phyloP scores from a whole-genome alignment of 495 filamentous ascomycete genomes.

The Penicillium ochrochloron region DNA sequence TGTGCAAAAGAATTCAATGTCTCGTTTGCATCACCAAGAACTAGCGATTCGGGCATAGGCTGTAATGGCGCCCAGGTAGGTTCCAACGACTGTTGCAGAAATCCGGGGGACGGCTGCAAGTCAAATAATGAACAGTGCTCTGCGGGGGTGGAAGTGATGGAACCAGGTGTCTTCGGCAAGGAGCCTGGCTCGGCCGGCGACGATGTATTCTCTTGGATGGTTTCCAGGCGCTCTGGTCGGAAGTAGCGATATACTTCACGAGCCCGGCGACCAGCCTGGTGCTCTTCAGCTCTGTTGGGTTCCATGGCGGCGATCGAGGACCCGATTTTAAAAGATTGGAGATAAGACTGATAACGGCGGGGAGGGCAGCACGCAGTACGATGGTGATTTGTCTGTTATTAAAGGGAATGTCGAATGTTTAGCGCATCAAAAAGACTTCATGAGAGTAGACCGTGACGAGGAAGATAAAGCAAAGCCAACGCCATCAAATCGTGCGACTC shows the following conservation, averaged over 20 bases:
- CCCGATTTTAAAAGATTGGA: not conserved
- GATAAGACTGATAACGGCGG: not conserved
- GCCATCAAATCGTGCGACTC: too few relatives aligned
- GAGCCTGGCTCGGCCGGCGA: not conserved
- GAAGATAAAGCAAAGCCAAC: too few relatives aligned
- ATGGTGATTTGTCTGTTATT: too few relatives aligned
- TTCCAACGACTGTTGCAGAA: conserved; percentile 16
- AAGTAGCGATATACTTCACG: conserved; percentile 55
- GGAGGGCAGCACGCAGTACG: too few relatives aligned
- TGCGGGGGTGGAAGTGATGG: not conserved
- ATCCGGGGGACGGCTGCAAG: conserved; percentile 18
- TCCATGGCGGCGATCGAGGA: not conserved
- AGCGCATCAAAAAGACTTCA: too few relatives aligned
- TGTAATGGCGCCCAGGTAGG: conserved; percentile 3
- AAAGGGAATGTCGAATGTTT: too few relatives aligned
- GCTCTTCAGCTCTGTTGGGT: conserved; percentile 21
- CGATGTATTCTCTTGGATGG: conserved; percentile 18
- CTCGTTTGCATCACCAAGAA: conserved; percentile 50
- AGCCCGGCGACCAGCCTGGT: conserved; percentile 41
- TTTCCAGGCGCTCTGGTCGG: conserved; percentile 34
- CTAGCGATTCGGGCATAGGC: conserved; percentile 28
- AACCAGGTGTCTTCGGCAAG: not conserved
- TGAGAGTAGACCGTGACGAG: too few relatives aligned
- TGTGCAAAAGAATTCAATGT: conserved; percentile 60
- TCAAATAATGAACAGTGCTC: not conserved